These are phyloP conservation scores for Sporisorium exsertum DNA, from an alignment of 1,284 basidiomycete genomes.

Conservation along the genomic window DNA sequence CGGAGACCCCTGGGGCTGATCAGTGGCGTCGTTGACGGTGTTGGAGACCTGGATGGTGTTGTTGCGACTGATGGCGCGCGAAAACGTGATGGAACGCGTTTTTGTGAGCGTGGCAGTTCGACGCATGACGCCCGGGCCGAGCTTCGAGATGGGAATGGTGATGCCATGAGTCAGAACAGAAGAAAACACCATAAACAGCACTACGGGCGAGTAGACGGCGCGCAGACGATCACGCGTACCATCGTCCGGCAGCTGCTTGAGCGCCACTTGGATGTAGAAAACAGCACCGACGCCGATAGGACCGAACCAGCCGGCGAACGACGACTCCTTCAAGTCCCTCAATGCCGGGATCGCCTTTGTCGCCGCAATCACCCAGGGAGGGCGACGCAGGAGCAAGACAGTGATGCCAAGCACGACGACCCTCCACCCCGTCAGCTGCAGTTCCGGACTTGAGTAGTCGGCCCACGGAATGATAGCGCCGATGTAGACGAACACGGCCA, in stretches of 20 bases:
- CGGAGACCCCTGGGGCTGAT: constrained; percentile 1
- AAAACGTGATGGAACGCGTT: constrained; percentile 40
- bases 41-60: constrained; percentile 31
- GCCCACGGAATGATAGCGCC: constrained; percentile 70
- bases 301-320: constrained; percentile 67
- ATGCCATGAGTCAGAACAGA: constrained; percentile 72
- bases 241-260: constrained; percentile 71
- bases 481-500: constrained; percentile 71
- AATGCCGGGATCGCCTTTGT: constrained; percentile 63
- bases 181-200: constrained; percentile 73
- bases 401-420: constrained; percentile 62
- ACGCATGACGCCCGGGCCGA: constrained; percentile 59
- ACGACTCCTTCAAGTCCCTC: constrained; percentile 56
- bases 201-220: constrained; percentile 71
- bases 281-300: constrained; percentile 70
- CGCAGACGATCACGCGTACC: constrained; percentile 69
- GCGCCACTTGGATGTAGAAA: constrained; percentile 73
- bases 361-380: constrained; percentile 61
- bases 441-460: constrained; percentile 36
- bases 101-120: constrained; percentile 51
- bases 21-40: neutral
- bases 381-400: constrained; percentile 62
- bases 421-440: constrained; percentile 62
- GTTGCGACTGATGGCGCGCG: constrained; percentile 31
- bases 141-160: constrained; percentile 65